Percentiles rank a stretch among this genome's conserved stretches.
Evolutionary conservation across 192 early-diverging fungal species (phyloP).

Genomic region (Coemansia sp.): DNA sequence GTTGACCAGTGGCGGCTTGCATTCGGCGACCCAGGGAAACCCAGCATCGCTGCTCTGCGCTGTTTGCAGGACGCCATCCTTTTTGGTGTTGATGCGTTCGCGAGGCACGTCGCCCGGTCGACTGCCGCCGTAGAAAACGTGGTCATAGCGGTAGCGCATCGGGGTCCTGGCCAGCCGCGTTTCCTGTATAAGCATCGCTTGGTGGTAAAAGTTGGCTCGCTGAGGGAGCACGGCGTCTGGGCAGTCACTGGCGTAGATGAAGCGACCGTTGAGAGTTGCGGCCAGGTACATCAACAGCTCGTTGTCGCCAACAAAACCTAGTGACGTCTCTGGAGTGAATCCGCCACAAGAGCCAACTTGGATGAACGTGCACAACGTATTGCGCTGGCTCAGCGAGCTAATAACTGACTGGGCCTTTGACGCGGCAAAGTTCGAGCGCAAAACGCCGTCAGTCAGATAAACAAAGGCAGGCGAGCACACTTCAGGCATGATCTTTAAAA

Average conservation of each 20-base stretch:
- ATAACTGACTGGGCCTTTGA: constrained; percentile 55
- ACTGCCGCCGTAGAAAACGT: constrained; percentile 24
- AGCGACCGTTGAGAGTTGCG: constrained; percentile 63
- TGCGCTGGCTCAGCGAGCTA: constrained; percentile 54
- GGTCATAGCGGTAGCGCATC: constrained; percentile 38
- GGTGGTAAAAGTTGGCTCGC: constrained; percentile 49
- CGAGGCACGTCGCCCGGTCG: constrained; percentile 55
- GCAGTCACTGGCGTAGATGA: constrained; percentile 70
- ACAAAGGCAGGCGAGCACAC: constrained; percentile 57
- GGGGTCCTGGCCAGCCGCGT: constrained; percentile 39
- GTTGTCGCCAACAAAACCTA: constrained; percentile 75
- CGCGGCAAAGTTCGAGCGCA: constrained; percentile 67
- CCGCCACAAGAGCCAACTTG: constrained; percentile 69
- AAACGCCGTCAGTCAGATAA: constrained; percentile 70
- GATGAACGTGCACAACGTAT: constrained; percentile 66
- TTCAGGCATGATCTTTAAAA: constrained; percentile 50
- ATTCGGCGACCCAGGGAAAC: constrained; percentile 70
- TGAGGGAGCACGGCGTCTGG: constrained; percentile 35
- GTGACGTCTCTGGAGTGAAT: constrained; percentile 65
- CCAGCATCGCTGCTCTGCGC: constrained; percentile 35
- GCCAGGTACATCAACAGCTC: constrained; percentile 71
- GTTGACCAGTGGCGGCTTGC: constrained; percentile 61
- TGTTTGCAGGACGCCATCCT: constrained; percentile 14
- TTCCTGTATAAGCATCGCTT: constrained; percentile 48
- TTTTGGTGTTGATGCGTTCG: constrained; percentile 41